phyloP scores from a whole-genome alignment of 331 rosid genomes.

The Acacia concinna region DNA sequence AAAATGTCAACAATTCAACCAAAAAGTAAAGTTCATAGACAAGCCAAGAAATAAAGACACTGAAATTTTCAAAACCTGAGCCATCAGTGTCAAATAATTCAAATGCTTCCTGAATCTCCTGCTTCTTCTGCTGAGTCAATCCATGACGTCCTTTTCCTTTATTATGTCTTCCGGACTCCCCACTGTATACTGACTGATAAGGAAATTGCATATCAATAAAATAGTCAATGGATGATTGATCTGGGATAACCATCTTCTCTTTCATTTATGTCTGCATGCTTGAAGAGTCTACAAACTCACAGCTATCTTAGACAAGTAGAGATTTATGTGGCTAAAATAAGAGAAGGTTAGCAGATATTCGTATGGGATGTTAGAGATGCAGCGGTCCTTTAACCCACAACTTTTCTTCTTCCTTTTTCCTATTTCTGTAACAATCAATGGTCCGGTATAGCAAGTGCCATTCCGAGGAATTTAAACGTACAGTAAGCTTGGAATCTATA shows the following conservation, averaged over 20 bases:
- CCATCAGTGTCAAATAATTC: slow-evolving; percentile 95
- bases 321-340: neutral
- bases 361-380: neutral
- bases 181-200: slow-evolving; percentile 60
- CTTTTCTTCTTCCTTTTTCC: neutral
- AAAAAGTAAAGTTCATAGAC: neutral
- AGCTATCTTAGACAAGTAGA: neutral
- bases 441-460: neutral
- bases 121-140: slow-evolving; percentile 68
- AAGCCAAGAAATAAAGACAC: neutral
- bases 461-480: neutral
- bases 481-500: neutral
- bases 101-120: slow-evolving; percentile 92
- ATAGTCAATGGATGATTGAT: neutral
- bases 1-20: slow-evolving; percentile 17
- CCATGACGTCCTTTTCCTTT: slow-evolving; percentile 62
- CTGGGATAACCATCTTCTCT: neutral
- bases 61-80: slow-evolving; percentile 54
- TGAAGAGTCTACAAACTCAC: neutral
- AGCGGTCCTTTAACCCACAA: neutral
- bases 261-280: neutral
- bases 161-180: slow-evolving; percentile 55
- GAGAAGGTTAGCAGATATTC: neutral
- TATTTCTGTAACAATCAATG: neutral
- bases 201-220: slow-evolving; percentile 1